Conservation (phyloP, 495 filamentous ascomycete genomes). For the Diplogelasinospora grovesii region DNA sequence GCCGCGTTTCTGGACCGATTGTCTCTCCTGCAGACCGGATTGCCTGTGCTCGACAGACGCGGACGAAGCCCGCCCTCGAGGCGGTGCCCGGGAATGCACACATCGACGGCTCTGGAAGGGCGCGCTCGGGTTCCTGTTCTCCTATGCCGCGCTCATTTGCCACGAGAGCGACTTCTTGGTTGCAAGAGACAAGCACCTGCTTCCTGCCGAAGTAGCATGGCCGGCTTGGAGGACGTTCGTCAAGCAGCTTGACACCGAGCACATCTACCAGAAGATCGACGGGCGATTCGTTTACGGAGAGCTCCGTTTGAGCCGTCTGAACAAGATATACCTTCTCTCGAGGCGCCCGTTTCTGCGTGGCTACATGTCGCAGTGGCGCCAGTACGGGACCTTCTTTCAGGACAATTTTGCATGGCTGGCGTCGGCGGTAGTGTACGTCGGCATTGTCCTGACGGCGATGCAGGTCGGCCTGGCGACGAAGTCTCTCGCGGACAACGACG, state of each 20-base stretch:
- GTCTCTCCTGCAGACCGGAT: slow-evolving; percentile 5
- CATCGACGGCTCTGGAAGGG: not conserved
- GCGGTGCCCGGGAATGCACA: no score
- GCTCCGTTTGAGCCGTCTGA: slow-evolving; percentile 36
- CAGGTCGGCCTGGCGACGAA: slow-evolving; percentile 49
- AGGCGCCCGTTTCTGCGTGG: slow-evolving; percentile 9
- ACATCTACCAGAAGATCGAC: slow-evolving; percentile 13
- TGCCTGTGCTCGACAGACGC: not conserved
- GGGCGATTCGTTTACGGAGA: slow-evolving; percentile 40
- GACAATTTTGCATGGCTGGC: slow-evolving; percentile 43
- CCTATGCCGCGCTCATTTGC: slow-evolving; percentile 30
- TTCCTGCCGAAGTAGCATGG: slow-evolving; percentile 24
- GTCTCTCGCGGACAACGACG: slow-evolving; percentile 23
- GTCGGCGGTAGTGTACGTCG: slow-evolving; percentile 42
- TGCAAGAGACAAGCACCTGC: slow-evolving; percentile 24
- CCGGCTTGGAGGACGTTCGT: slow-evolving; percentile 9
- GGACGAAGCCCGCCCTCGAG: no score
- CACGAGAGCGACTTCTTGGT: slow-evolving; percentile 34
- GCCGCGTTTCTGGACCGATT: slow-evolving; percentile 29
- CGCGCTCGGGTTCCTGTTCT: slow-evolving; percentile 32
- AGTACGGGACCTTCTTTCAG: slow-evolving; percentile 31
- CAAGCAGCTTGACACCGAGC: slow-evolving; percentile 5
- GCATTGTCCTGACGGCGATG: slow-evolving; percentile 51
- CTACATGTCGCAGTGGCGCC: slow-evolving; percentile 22
- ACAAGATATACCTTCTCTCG: slow-evolving; percentile 23